Evolutionary conservation across 805 yeast species (phyloP).

Genomic region (Zygosaccharomyces siamensis): DNA sequence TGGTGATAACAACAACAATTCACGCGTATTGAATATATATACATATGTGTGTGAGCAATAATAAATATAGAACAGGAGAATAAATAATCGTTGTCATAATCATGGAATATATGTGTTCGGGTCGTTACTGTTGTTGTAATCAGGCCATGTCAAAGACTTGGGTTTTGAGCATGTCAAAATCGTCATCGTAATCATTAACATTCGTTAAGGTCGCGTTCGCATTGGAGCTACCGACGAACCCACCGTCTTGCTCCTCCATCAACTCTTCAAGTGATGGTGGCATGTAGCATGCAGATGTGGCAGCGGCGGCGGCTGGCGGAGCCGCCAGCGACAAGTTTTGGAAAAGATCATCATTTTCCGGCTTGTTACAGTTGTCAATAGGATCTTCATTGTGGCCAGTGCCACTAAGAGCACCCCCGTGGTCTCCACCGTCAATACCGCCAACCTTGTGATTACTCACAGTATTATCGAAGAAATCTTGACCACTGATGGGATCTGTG

Average conservation of each 20-base stretch:
- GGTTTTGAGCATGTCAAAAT: slow-evolving; percentile 17
- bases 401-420: neutral
- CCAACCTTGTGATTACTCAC: neutral
- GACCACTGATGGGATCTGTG: neutral
- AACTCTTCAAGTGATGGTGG: slow-evolving; percentile 34
- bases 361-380: neutral
- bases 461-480: neutral
- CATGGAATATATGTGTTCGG: neutral
- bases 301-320: slow-evolving; percentile 4
- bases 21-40: too few relatives aligned
- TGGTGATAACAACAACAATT: too few relatives aligned
- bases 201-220: slow-evolving; percentile 2
- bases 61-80: too few relatives aligned
- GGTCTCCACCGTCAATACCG: neutral
- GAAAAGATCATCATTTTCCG: slow-evolving; percentile 8
- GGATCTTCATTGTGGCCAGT: neutral
- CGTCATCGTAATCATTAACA: slow-evolving; percentile 16
- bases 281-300: slow-evolving; percentile 15
- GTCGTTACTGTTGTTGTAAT: neutral
- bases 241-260: slow-evolving; percentile 31
- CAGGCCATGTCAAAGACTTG: slow-evolving; percentile 20
- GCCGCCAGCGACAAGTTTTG: slow-evolving; percentile 7
- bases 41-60: too few relatives aligned
- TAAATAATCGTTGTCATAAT: slow-evolving; percentile 1
- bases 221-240: slow-evolving; percentile 5